phyloP scores from a whole-genome alignment of 2,329 filamentous ascomycete genomes.

The Cercospora sp. region DNA sequence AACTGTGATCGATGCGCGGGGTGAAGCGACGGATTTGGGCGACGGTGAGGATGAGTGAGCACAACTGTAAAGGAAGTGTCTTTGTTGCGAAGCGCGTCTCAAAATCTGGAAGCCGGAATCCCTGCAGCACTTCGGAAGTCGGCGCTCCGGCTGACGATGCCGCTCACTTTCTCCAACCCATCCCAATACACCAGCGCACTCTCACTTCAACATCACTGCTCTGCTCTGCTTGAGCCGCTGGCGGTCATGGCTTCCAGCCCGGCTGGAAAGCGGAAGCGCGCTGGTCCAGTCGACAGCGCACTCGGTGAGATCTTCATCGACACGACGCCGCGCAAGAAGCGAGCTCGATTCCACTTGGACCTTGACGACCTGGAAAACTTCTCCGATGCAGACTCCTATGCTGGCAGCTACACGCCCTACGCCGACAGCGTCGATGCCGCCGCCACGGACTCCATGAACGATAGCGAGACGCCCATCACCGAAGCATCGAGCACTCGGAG shows the following conservation, averaged over 20 bases:
- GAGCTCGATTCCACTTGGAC: slow-evolving; percentile 9
- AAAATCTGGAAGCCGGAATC: background rate
- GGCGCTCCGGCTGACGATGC: background rate
- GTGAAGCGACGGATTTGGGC: background rate
- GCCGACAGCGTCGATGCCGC: slow-evolving; percentile 15
- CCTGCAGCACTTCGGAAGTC: background rate
- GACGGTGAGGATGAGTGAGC: background rate
- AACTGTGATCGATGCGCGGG: background rate
- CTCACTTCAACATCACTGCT: background rate
- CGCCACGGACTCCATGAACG: slow-evolving; percentile 19
- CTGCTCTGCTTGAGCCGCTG: background rate
- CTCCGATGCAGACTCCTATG: slow-evolving; percentile 15
- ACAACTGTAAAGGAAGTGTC: background rate
- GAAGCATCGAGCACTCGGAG: slow-evolving; percentile 26
- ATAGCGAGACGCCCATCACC: slow-evolving; percentile 25
- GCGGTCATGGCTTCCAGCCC: slow-evolving; percentile 13
- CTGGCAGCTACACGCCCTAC: slow-evolving; percentile 15
- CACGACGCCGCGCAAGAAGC: slow-evolving; percentile 20
- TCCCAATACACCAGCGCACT: background rate
- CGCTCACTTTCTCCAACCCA: background rate
- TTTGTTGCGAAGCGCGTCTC: background rate
- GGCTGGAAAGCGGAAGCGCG: slow-evolving; percentile 18
- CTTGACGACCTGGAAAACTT: slow-evolving; percentile 11
- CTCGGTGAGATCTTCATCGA: slow-evolving; percentile 19
- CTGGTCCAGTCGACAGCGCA: slow-evolving; percentile 7